A percentile compares a stretch with the other conserved stretches of the same genome.
phyloP scores from a whole-genome alignment of 352 stramenopile species.

The Aphanomyces invadans region DNA sequence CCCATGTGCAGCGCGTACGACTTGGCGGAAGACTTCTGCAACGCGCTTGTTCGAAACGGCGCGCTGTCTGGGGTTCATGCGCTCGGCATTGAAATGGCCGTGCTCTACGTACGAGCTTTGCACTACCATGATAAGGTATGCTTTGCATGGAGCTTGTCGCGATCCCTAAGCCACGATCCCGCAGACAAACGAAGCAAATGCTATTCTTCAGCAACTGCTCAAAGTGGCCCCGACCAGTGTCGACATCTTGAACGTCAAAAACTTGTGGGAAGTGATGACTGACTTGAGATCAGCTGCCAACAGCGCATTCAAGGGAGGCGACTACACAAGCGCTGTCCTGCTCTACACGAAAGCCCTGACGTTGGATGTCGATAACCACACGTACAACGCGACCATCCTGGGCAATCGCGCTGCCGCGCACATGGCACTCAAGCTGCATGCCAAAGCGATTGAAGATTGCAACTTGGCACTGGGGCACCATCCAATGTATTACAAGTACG shows the following conservation, averaged over 20 bases:
- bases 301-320: constrained; percentile 45
- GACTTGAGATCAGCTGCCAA: constrained; percentile 63
- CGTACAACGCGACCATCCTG: constrained; percentile 69
- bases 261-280: constrained; percentile 55
- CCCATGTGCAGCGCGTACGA: background rate
- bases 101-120: constrained; percentile 48
- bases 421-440: constrained; percentile 60
- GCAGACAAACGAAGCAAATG: constrained; percentile 41
- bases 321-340: constrained; percentile 44
- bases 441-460: constrained; percentile 64
- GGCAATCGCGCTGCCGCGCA: constrained; percentile 75
- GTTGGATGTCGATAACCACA: constrained; percentile 56
- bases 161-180: no score
- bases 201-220: constrained; percentile 49
- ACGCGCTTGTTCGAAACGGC: background rate
- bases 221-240: constrained; percentile 54
- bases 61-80: constrained; percentile 38
- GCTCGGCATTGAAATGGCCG: constrained; percentile 54
- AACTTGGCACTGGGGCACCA: constrained; percentile 61
- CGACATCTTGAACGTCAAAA: constrained; percentile 63
- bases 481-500: constrained; percentile 34
- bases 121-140: constrained; percentile 60
- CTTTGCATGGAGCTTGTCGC: background rate
- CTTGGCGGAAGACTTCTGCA: background rate
- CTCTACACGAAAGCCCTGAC: constrained; percentile 60